Evolutionary conservation across 1,139 yeast genomes (phyloP), one percentile per base, ranked within the genome.

Genomic region (Pichia sp.): DNA sequence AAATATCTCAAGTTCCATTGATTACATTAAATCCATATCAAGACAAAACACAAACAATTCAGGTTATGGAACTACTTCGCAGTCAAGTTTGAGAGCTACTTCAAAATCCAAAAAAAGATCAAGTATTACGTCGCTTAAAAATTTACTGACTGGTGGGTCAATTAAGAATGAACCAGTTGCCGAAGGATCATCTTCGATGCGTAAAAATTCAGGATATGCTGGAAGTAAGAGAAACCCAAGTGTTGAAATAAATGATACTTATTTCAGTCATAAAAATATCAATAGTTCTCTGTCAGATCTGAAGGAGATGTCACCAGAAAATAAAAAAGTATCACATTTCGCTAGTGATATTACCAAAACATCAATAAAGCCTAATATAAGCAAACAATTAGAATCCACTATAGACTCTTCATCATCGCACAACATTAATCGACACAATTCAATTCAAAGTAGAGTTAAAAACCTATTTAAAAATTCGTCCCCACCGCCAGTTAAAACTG

Each of bases 361-460:
- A 6, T 36, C 29, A 10, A 27, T 20, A 4, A 32, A 32, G 11
- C 20, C 23, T 12, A 12, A 8, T 4, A 22, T 30, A 10, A 25
- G 16, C 16, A 16, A 16, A 16, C 16, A 31, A 26, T 16, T 38
- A 40, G 16, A 23, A 24, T 16, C 16, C 16, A 16, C 16, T 16
- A 16, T 16, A 16, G 16, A 16, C 16, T 16, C 16, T 16, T 16
- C 16, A 16, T 16, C 16, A 16, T 16, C 16, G 16, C 16, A 16
- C 16, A 16, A 16, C 16, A 16, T 16, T 16, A 16, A 16, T 16
- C 16, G 16, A 16, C 16, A 16, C 16, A 74, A 65, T 71, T 74
- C 82, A 0, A 78, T 86, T 45, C 94, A 84, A 61, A 72, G 77
- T 55, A 69, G 94, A 51, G 82, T 84, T 58, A 82, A 81, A 47